Base-by-base conservation (phyloP, 208 protist genomes). In the Dictyostelium gargantuum region DNA sequence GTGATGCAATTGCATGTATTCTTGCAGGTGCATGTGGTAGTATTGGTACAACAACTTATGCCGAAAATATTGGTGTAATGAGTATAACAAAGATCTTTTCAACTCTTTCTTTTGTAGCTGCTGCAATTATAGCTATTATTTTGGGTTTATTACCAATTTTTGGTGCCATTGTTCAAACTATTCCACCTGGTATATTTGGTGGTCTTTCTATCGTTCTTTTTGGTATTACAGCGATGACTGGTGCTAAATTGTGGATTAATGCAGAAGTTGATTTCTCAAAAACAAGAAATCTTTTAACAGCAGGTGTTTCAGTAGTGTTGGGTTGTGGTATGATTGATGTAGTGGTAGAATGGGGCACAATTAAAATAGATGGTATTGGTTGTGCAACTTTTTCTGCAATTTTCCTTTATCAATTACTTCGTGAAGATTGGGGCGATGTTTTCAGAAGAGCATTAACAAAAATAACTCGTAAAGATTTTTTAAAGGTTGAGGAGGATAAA, bases 21-120 rank as follows among this genome's bases (percentile, higher is more conserved):
- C 9, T 89, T 17, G 66, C 82, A 13, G 82, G 9, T 29, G 19
- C 38, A 6, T 89, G 42, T 50, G 82, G 82, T 29, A 40, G 82
- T 68, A 38, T 35, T 21, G 82, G 82, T 77, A 89, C 82, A 46
- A 89, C 82, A 4, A 89, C 82, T 0, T 89, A 89, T 42, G 81
- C 82, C 29, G 82, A 89, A 68, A 89, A 89, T 17, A 89, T 89
- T 68, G 82, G 82, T 70, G 82, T 89, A 17, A 89, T 89, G 82
- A 89, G 82, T 89, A 89, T 89, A 1, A 89, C 82, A 8, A 89
- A 68, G 40, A 79, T 89, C 1, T 89, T 52, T 19, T 79, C 68
- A 38, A 89, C 82, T 21, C 32, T 77, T 23, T 54, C 11, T 15
- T 86, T 77, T 23, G 23, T 86, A 6, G 32, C 70, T n/a, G 66